phyloP scores from a whole-genome alignment of 2,329 filamentous ascomycete species.

The Ilyonectria destructans region DNA sequence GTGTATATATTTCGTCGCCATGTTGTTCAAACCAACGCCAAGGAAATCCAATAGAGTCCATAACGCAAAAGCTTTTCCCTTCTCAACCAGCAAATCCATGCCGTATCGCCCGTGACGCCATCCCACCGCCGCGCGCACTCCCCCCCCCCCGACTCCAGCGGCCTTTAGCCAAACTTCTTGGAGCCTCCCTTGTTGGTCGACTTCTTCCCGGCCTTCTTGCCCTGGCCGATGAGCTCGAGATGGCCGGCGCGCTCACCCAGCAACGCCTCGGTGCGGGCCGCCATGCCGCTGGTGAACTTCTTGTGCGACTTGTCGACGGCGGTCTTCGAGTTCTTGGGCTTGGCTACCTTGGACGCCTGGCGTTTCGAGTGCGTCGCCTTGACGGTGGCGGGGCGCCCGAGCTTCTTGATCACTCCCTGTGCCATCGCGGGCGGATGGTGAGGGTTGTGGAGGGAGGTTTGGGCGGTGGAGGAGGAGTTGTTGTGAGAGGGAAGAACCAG shows the following conservation, averaged over 20 bases:
- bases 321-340: slow-evolving; percentile 64
- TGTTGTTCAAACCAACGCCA: slow-evolving; percentile 26
- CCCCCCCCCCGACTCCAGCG: not conserved
- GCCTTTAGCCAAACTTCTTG: slow-evolving; percentile 69
- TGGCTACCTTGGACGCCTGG: slow-evolving; percentile 64
- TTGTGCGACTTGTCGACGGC: slow-evolving; percentile 69
- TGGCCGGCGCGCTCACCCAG: slow-evolving; percentile 74
- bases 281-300: slow-evolving; percentile 71
- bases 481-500: slow-evolving; percentile 66
- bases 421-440: slow-evolving; percentile 59
- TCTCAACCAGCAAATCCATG: not conserved
- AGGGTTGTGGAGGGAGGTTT: slow-evolving; percentile 5
- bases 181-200: slow-evolving; percentile 64
- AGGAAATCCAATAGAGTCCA: slow-evolving; percentile 11
- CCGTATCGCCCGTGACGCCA: slow-evolving; percentile 5
- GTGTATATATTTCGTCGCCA: slow-evolving; percentile 21
- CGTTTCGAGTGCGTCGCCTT: slow-evolving; percentile 61
- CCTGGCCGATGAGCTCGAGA: slow-evolving; percentile 72
- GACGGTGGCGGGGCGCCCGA: slow-evolving; percentile 58
- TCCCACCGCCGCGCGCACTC: not conserved
- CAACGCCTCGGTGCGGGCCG: slow-evolving; percentile 70
- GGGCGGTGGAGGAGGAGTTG: slow-evolving; percentile 12
- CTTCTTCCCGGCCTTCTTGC: slow-evolving; percentile 64
- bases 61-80: not conserved
- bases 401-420: slow-evolving; percentile 69